phyloP scores from a whole-genome alignment of 768 basidiomycete species.

The Brasilioporus rufonigricans region DNA sequence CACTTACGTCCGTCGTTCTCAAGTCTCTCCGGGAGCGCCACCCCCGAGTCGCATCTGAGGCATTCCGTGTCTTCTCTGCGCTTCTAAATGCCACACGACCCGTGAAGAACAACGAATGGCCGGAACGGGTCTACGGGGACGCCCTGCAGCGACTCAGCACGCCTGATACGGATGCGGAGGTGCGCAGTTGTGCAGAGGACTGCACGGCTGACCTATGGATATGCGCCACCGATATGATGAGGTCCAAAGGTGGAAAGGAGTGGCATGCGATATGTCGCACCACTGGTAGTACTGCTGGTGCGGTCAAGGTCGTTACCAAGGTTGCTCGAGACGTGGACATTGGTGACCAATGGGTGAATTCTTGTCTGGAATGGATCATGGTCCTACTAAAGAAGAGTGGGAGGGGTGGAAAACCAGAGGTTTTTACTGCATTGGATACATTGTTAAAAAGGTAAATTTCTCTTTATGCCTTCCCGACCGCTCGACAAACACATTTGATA shows the following conservation, averaged over 20 bases:
- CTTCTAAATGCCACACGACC: constrained; percentile 77
- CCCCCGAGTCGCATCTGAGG: constrained; percentile 84
- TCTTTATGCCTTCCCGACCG: not conserved
- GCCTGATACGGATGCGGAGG: constrained; percentile 90
- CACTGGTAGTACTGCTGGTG: constrained; percentile 68
- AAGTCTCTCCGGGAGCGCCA: constrained; percentile 77
- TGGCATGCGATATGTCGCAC: constrained; percentile 79
- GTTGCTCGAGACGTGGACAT: constrained; percentile 77
- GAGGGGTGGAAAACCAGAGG: constrained; percentile 70
- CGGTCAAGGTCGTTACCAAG: constrained; percentile 78
- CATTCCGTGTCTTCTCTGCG: constrained; percentile 84
- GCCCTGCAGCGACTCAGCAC: constrained; percentile 67
- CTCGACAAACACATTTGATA: constrained; percentile 15
- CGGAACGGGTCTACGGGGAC: constrained; percentile 70
- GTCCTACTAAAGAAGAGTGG: constrained; percentile 76
- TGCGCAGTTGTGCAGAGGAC: constrained; percentile 78
- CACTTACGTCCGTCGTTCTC: constrained; percentile 72
- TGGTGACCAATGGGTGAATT: constrained; percentile 77
- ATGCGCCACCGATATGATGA: constrained; percentile 73
- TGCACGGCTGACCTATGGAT: constrained; percentile 86
- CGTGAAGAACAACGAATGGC: constrained; percentile 61
- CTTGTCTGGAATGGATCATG: constrained; percentile 75
- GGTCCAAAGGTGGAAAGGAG: constrained; percentile 62
- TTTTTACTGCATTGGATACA: constrained; percentile 74
- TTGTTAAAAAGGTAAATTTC: constrained; percentile 59